Evolutionary conservation across 2,329 filamentous ascomycete species (phyloP), one percentile per base, ranked within the genome.

Genomic region (Coniochaeta pulveracea): DNA sequence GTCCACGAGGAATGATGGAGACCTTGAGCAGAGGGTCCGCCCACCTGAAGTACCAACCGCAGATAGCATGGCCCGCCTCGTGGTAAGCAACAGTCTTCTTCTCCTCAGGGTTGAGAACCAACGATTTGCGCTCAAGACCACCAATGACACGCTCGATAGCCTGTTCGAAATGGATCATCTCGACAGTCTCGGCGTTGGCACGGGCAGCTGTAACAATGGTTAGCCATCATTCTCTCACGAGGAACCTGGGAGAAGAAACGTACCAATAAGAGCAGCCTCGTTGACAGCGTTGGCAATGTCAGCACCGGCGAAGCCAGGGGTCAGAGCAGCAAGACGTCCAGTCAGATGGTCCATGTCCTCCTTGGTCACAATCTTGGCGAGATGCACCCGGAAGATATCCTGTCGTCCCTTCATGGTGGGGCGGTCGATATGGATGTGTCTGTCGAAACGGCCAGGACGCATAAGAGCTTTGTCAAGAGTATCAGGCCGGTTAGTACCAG

Each of bases 261-360:
- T 72, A 93, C 86, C 91, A 53, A 96, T 89, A 29, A 98, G 66
- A 36, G 91, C 91, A 44, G 91, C 91, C 65, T 98, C 91, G 52
- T 98, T 98, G 47, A 94, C 86, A 53, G 88, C 93, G 58, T 98
- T 98, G 52, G 91, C 86, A 58, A 98, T 98, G 55, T 98, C 91
- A 30, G 91, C 91, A 60, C 91, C 91, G 36, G 89, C 89, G 59
- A 98, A 98, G 19, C 91, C 91, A 35, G 91, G 91, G 4, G 91
- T 98, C 45, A 98, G 66, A 27, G 91, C 89, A 35, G 91, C 79
- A 30, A 98, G 72, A 47, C 91, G 80, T 39, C 91, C 91, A 44
- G 85, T 80, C 28, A 98, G 66, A 51, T 85, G 80, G 25, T 94
- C 85, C 41, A 88, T 65, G 51, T 98, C 83, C 56, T 94, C 91